phyloP scores from a whole-genome alignment of 169 alveolate species.

The Cyclospora cayetanensis region DNA sequence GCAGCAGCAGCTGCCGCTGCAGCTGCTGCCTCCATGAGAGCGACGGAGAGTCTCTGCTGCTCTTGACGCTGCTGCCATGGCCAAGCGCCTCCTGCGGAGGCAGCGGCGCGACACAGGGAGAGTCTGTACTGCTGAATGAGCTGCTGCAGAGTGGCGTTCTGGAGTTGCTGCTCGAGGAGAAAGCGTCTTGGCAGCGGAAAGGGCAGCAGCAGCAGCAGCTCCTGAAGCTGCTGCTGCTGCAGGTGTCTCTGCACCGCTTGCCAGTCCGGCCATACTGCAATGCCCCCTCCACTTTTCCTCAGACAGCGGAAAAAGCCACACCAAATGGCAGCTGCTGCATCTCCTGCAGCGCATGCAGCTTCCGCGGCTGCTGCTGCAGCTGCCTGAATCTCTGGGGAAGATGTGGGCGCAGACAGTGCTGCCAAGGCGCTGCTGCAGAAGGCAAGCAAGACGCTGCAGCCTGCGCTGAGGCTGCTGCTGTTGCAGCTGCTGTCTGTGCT shows the following conservation, averaged over 20 bases:
- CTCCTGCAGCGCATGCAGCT: neutral
- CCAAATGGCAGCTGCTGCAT: conserved; percentile 45
- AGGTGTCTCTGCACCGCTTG: neutral
- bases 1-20: neutral
- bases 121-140: neutral
- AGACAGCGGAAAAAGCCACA: conserved; percentile 59
- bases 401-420: neutral
- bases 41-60: neutral
- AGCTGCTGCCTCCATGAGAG: neutral
- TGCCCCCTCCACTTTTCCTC: conserved; percentile 15
- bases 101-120: conserved; percentile 12
- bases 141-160: neutral
- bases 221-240: conserved; percentile 39
- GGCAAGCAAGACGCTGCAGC: conserved; percentile 11
- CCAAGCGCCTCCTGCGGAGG: conserved; percentile 47
- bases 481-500: conserved; percentile 1
- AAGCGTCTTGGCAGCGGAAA: neutral
- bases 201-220: conserved; percentile 33
- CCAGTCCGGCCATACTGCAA: neutral
- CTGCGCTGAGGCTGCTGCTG: conserved; percentile 54
- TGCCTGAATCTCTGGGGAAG: neutral
- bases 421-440: neutral
- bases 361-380: conserved; percentile 40
- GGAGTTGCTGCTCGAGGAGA: neutral
- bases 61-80: conserved; percentile 27